Percentiles rank a stretch among this genome's conserved stretches.
Evolutionary conservation across 2,329 filamentous ascomycete species (phyloP).

Genomic region (Ophiocordyceps robertsii): DNA sequence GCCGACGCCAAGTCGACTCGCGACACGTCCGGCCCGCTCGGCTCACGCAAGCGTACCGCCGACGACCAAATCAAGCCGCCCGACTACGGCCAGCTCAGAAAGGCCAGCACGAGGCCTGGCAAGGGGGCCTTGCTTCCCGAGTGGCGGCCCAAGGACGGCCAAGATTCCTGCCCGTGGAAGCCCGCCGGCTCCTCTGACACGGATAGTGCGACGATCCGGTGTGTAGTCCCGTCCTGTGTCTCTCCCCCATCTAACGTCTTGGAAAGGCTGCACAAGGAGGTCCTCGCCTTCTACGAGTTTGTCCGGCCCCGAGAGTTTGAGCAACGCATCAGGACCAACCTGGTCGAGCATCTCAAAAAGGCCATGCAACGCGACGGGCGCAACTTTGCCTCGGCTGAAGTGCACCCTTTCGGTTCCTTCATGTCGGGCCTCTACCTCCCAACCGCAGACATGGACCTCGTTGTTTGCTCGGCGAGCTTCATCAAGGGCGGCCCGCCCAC

Average conservation of each 20-base stretch:
- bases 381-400: constrained; percentile 45
- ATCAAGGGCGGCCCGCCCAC: constrained; percentile 35
- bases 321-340: constrained; percentile 54
- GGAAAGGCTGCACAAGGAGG: constrained; percentile 70
- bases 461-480: constrained; percentile 53
- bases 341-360: constrained; percentile 55
- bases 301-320: constrained; percentile 69
- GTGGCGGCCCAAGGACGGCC: constrained; percentile 33
- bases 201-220: constrained; percentile 43
- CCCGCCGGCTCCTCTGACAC: constrained; percentile 39
- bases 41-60: constrained; percentile 61
- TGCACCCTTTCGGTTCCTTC: constrained; percentile 84
- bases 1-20: neutral
- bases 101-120: constrained; percentile 31
- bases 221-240: constrained; percentile 3
- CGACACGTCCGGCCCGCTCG: constrained; percentile 32
- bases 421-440: constrained; percentile 62
- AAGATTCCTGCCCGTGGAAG: constrained; percentile 50
- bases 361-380: constrained; percentile 36
- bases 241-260: neutral
- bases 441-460: constrained; percentile 86
- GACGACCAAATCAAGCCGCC: constrained; percentile 53
- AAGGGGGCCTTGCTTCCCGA: constrained; percentile 35
- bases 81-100: constrained; percentile 37
- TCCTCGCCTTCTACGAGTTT: constrained; percentile 78